A percentile compares a stretch with the other conserved stretches of the same genome.
Conservation (phyloP, 164 flowering plant genomes). For the Santalum album region DNA sequence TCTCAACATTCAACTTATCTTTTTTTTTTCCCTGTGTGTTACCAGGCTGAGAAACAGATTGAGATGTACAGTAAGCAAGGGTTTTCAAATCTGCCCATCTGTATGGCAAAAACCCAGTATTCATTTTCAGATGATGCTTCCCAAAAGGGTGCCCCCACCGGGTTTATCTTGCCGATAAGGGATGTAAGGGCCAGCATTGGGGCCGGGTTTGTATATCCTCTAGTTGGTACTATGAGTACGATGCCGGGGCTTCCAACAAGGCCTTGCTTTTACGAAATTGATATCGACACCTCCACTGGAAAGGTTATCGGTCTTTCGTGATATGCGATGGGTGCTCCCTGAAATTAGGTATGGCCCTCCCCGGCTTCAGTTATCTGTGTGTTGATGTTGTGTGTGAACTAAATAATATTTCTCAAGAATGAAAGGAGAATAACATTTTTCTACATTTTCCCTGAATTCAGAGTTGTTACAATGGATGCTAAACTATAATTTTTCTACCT, state of each 20-base stretch:
- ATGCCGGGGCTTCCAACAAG: conserved; percentile 99
- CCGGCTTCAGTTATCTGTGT: too few relatives aligned
- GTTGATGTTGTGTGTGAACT: too few relatives aligned
- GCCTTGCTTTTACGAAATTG: conserved; percentile 96
- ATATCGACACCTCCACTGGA: conserved; percentile 75
- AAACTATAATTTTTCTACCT: too few relatives aligned
- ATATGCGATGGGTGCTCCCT: conserved; percentile 6
- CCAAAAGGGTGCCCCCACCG: conserved; percentile 80
- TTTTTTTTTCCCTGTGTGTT: background rate
- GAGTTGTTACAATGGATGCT: too few relatives aligned
- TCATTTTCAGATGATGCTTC: conserved; percentile 81
- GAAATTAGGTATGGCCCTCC: background rate
- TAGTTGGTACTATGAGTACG: conserved; percentile 97
- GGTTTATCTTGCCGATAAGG: conserved; percentile 76
- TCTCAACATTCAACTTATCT: too few relatives aligned
- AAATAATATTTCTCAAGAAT: too few relatives aligned
- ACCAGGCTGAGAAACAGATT: conserved; percentile 93
- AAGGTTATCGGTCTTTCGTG: conserved; percentile 84
- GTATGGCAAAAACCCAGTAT: conserved; percentile 99
- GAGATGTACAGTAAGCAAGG: conserved; percentile 93
- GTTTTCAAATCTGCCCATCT: conserved; percentile 75
- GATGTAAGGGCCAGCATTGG: conserved; percentile 96
- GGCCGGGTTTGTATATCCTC: conserved; percentile 94
- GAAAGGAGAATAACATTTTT: too few relatives aligned
- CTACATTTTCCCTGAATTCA: too few relatives aligned